Base-by-base conservation (phyloP, 1,284 basidiomycete species). In the Vanrija humicola region DNA sequence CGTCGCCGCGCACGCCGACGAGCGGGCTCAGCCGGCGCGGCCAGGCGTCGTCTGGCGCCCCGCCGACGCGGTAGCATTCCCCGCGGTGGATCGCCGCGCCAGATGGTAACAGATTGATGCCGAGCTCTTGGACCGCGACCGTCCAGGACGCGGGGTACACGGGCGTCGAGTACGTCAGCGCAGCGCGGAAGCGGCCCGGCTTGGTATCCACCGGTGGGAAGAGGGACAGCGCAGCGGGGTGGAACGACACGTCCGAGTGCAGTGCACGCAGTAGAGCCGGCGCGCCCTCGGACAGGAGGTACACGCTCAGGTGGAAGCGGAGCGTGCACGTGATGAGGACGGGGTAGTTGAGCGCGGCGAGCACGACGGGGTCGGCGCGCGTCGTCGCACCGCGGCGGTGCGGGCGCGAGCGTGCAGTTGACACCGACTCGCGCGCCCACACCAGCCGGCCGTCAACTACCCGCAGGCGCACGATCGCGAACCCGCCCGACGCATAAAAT, bases 101-200 rank as follows among this genome's bases (percentile, higher is more conserved):
- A 21, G 19, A 21, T 4, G 23, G 40, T 23, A n/a, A 15, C 0
- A 65, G 39, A 40, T 60, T 58, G 38, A 77, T 66, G 3, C 49
- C 46, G 15, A 77, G 64, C 50, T 75, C 73, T 55, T 77, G 75
- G 3, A 75, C 68, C 0, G 74, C 71, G 1, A 75, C 62, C 1
- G 71, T 76, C 75, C 75, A 77, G 9, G 73, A 72, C 3, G 68
- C 46, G 1, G 75, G 75, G 49, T 77, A 77, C 2, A 77, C 54
- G 1, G 75, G 74, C 1, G 73, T 67, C 25, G 68, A 70, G 55
- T 75, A 76, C 0, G 74, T 74, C 44, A 77, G 51, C 9, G 67
- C 63, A 0, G 68, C 72, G 15, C 68, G 65, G 48, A 66, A 75
- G 14, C 52, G 44, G 6, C 15, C 15, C 3, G 16, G 12, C 34